Base-by-base conservation (phyloP, 2,329 filamentous ascomycete genomes). In the Aspergillus intermedius region DNA sequence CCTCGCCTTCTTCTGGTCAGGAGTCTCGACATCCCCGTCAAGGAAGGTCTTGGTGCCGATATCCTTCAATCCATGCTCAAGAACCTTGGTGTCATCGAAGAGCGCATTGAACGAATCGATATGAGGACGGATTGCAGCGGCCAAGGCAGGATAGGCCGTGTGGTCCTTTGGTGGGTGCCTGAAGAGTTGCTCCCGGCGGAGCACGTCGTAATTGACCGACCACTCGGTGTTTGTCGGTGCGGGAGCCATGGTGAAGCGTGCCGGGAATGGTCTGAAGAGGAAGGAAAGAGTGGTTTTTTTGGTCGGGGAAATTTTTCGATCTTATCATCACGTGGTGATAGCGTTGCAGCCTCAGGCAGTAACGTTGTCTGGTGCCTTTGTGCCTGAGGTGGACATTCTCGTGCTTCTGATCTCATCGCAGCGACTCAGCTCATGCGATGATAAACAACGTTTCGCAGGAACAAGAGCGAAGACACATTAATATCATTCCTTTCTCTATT, bases 41-140 rank as follows among this genome's bases (percentile, higher is more conserved):
- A 95, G 81, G 63, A 87, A 95, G 4, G 81, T 81, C 72, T 91
- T 94, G 54, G 82, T 86, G 61, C 91, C 93, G 71, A 98, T 97
- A 65, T 98, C 93, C 63, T 81, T 82, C 52, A 97, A 69, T 10
- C 80, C 90, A 55, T 88, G 83, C 44, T 86, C 81, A 47, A 98
- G 68, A 46, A 86, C 75, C 46, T 87, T 88, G 69, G 85, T 79
- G 49, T 79, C 76, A 28, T 83, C 81, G 65, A 96, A 94, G 43
- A 97, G 78, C 46, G 84, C 84, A 75, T 98, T 95, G 81, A 96
- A 98, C 5, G 93, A 93, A 63, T 96, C 85, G 60, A 97, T 86
- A 70, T 98, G 93, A 44, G 93, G 93, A 56, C 87, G 79, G 51
- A 97, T 84, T n/a, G 91, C 88, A 52, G 81, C 80, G 60, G 91